Base-by-base conservation (phyloP, 2,329 filamentous ascomycete genomes). In the Colletotrichum camelliae region DNA sequence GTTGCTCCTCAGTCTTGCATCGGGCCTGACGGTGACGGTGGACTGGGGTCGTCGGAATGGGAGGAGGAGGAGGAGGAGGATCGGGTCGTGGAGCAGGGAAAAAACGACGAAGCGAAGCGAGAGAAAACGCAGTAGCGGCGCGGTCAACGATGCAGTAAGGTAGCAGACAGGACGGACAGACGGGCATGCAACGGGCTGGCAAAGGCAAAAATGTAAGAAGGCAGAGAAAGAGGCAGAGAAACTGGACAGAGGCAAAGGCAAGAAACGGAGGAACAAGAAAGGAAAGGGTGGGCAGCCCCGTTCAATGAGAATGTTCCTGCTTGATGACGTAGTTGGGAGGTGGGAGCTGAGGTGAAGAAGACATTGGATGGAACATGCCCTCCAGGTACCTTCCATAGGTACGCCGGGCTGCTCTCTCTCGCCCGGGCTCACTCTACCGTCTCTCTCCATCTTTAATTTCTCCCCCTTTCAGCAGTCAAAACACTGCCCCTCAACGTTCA, bases 241-340 rank as follows among this genome's bases (percentile, higher is more conserved):
- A 8, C n/a, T 21, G 29, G 29, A 33, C 58, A 35, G 58, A 61
- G 24, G 29, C 27, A 33, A 21, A 61, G 58, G 58, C 58, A 61
- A 35, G 27, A 58, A 58, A 61, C 61, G 60, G 72, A 52, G 48
- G 72, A 67, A 72, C 73, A 75, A 73, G 70, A 75, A 68, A 60
- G 67, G 72, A 74, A 74, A 60, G 70, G 70, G 70, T 52, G 64
- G 58, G 58, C 35, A 60, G 70, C 72, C 73, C 73, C 66, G 57
- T 62, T 70, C 67, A 52, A 27, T 62, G 55, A 70, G 39, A 70
- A 39, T 62, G 58, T 35, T 31, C 37, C 57, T 64, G 64, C 43
- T 72, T 68, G 57, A 75, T 75, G 73, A 75, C 73, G 73, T 75
- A 75, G 57, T 39, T 61, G 27, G 29, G 70, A 48, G 27, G 60